Base-by-base conservation (phyloP, 2,329 filamentous ascomycete species). In the Trichoderma citrinoviride region DNA sequence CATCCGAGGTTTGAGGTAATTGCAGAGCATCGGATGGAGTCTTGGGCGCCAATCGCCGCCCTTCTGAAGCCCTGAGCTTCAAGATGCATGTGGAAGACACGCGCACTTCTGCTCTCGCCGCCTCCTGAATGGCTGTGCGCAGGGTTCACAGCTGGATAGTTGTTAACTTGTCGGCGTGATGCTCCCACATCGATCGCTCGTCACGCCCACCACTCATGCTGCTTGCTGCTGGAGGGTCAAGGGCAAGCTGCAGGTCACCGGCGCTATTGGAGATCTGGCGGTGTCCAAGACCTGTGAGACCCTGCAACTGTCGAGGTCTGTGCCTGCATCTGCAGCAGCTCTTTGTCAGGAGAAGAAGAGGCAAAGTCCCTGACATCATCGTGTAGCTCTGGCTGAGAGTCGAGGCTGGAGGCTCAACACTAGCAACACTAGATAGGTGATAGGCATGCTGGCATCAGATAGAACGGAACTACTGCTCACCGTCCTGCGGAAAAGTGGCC, bases 231-330 rank as follows among this genome's bases (percentile, higher is more conserved):
- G 56, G 25, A 25, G 56, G 55, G 44, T 23, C 23, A 15, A 53
- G n/a, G 55, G 12, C 44, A 17, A 60, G 56, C 56, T 61, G 58
- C 49, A 61, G 49, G 47, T 53, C 47, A 64, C 44, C 50, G 53
- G 21, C 29, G 41, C 60, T 21, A 57, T 29, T 52, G 53, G 55
- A 65, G 66, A 67, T 67, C 64, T 64, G 68, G 67, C 67, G 57
- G 66, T 66, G 61, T 63, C 56, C 46, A 55, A 29, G 27, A 23
- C 43, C 21, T 41, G n/a, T 40, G 33, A 25, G 55, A 65, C 53
- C 47, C 63, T 61, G 53, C 37, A 53, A 44, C 27, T n/a, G 27
- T 40, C 25, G 27, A 49, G 1, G 33, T 44, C 19, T 49, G 60
- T 46, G 60, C 49, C 49, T 62, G 60, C 60, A 54, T 49, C 25